These are phyloP conservation scores for Trichocladium antarcticum DNA, from an alignment of 495 filamentous ascomycete genomes.

Conservation along the genomic window DNA sequence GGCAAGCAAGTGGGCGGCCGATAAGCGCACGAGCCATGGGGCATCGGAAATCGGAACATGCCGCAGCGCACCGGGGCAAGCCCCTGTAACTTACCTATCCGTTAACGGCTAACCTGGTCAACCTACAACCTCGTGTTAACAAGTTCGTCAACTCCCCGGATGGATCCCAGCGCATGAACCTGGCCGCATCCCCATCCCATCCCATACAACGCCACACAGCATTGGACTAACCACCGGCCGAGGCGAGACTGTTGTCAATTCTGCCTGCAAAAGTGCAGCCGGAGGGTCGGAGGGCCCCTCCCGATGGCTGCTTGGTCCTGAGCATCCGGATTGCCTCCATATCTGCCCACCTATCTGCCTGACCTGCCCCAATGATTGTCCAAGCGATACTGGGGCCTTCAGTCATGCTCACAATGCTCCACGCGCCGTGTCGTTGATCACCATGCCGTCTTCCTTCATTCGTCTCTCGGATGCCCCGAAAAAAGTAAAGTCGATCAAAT, in stretches of 20 bases:
- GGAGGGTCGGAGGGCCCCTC: background rate
- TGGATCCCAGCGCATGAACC: too few relatives aligned
- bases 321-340: too few relatives aligned
- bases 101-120: background rate
- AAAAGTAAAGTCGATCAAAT: conserved; percentile 43
- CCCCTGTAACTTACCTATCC: background rate
- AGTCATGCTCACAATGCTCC: conserved; percentile 2
- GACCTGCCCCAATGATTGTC: background rate
- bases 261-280: background rate
- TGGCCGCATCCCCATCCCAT: too few relatives aligned
- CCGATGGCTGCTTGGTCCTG: too few relatives aligned
- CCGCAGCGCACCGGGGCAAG: background rate
- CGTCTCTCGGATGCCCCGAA: conserved; percentile 32
- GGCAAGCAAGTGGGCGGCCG: conserved; percentile 1
- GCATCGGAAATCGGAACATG: background rate
- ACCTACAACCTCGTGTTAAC: too few relatives aligned
- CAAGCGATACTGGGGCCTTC: too few relatives aligned
- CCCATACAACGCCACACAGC: too few relatives aligned
- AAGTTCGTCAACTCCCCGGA: too few relatives aligned
- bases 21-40: conserved; percentile 13
- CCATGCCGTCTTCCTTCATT: conserved; percentile 36
- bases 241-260: background rate
- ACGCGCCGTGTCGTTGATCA: background rate
- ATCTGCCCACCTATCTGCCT: too few relatives aligned
- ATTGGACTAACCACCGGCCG: too few relatives aligned